These are phyloP conservation scores for Trichoderma koningiopsis DNA, from an alignment of 2,329 filamentous ascomycete species.

Conservation along the genomic window DNA sequence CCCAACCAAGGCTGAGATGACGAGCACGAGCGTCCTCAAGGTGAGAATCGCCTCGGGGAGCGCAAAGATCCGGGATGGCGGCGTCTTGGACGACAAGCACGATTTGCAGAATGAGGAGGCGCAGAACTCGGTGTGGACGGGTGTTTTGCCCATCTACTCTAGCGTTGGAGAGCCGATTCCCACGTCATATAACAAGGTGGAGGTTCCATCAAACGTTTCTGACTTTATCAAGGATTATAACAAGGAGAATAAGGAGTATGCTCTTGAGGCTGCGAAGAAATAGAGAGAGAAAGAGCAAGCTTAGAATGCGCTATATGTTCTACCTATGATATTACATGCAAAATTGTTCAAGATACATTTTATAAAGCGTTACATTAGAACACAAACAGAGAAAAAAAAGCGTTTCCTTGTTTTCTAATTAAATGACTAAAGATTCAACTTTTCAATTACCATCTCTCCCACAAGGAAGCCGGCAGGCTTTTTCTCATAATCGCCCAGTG, in stretches of 20 bases:
- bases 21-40: slow-evolving; percentile 70
- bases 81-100: slow-evolving; percentile 56
- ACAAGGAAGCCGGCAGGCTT: slow-evolving; percentile 75
- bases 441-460: slow-evolving; percentile 75
- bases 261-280: slow-evolving; percentile 33
- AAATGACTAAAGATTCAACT: neutral
- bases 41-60: slow-evolving; percentile 71
- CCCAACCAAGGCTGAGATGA: slow-evolving; percentile 72
- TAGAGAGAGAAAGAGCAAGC: neutral
- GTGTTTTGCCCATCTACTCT: slow-evolving; percentile 64
- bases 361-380: neutral
- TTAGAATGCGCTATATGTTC: slow-evolving; percentile 4
- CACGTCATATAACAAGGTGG: slow-evolving; percentile 59
- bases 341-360: neutral
- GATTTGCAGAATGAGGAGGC: slow-evolving; percentile 51
- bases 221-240: slow-evolving; percentile 47
- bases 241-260: slow-evolving; percentile 36
- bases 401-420: neutral
- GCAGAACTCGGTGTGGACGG: slow-evolving; percentile 54
- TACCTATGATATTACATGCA: neutral
- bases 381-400: neutral
- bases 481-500: slow-evolving; percentile 93
- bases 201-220: slow-evolving; percentile 63
- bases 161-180: slow-evolving; percentile 65
- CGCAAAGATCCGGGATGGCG: slow-evolving; percentile 71